A percentile compares a stretch with the other conserved stretches of the same genome.
Evolutionary conservation across 140 eudicot species (phyloP).

Genomic region (Bidens hawaiensis): DNA sequence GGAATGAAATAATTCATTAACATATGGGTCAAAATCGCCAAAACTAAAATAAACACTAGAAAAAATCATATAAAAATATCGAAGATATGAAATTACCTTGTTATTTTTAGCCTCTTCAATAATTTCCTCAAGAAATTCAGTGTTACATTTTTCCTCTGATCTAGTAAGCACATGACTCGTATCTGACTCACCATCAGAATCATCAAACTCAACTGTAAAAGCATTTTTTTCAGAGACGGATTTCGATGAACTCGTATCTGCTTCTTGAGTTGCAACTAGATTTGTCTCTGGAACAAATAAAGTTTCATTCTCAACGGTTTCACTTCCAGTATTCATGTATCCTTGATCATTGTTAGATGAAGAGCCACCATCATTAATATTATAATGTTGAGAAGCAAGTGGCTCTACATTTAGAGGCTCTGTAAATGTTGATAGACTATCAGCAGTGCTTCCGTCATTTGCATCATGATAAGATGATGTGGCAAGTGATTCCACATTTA

Average conservation of each 20-base stretch:
- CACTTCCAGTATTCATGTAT: neutral
- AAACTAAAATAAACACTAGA: neutral
- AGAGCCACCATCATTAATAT: neutral
- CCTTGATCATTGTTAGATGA: constrained; percentile 15
- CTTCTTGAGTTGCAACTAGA: constrained; percentile 18
- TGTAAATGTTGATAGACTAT: neutral
- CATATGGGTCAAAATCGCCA: neutral
- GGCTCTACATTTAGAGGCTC: constrained; percentile 18
- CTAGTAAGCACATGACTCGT: constrained; percentile 29
- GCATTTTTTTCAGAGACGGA: constrained; percentile 25
- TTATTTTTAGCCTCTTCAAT: constrained; percentile 62
- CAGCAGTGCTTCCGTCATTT: constrained; percentile 19
- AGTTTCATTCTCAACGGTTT: constrained; percentile 8
- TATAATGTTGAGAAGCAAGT: neutral
- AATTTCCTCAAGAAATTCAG: constrained; percentile 52
- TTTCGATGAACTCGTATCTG: constrained; percentile 17
- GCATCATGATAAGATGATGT: constrained; percentile 28
- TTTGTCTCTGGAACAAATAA: constrained; percentile 6
- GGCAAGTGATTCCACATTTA: neutral
- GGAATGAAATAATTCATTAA: neutral
- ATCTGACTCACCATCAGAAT: constrained; percentile 28
- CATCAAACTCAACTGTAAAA: constrained; percentile 10
- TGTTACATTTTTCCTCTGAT: constrained; percentile 47
- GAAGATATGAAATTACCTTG: constrained; percentile 43
- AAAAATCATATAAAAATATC: neutral